Conservation (phyloP, 192 early-diverging fungal species). For the Phycomyces nitens region DNA sequence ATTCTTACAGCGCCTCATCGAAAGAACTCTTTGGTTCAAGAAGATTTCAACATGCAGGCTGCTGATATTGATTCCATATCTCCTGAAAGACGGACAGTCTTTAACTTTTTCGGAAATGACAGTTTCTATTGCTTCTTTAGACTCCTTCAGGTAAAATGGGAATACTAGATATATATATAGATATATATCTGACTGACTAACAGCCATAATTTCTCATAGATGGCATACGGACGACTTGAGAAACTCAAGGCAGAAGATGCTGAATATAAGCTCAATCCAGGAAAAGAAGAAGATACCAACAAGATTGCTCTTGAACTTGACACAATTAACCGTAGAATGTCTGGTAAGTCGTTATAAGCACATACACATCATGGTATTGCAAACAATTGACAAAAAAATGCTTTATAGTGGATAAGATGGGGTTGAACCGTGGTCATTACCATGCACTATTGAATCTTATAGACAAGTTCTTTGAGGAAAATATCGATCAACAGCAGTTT, state of each 20-base stretch:
- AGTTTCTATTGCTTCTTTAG: slow-evolving; percentile 87
- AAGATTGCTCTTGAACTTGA: neutral
- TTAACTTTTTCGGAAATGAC: slow-evolving; percentile 83
- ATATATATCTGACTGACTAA: neutral
- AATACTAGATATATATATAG: neutral
- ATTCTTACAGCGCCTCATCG: slow-evolving; percentile 21
- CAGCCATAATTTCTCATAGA: neutral
- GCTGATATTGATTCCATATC: slow-evolving; percentile 22
- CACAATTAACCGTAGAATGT: neutral
- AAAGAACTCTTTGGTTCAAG: neutral
- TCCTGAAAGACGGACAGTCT: slow-evolving; percentile 31
- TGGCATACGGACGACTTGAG: slow-evolving; percentile 9
- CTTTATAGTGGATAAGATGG: slow-evolving; percentile 38
- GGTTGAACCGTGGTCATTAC: slow-evolving; percentile 66
- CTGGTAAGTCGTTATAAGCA: neutral
- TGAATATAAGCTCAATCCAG: slow-evolving; percentile 3
- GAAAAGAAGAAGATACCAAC: neutral
- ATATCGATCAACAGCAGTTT: slow-evolving; percentile 74
- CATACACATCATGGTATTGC: too few relatives aligned
- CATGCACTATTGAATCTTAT: slow-evolving; percentile 69
- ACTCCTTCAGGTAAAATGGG: slow-evolving; percentile 66
- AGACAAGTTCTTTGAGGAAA: slow-evolving; percentile 70
- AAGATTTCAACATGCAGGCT: slow-evolving; percentile 22
- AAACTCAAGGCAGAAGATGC: slow-evolving; percentile 1
- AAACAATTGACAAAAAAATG: too few relatives aligned